Evolutionary conservation across 805 yeast genomes (phyloP), one percentile per base, ranked within the genome.

Genomic region (Candida schatavii): DNA sequence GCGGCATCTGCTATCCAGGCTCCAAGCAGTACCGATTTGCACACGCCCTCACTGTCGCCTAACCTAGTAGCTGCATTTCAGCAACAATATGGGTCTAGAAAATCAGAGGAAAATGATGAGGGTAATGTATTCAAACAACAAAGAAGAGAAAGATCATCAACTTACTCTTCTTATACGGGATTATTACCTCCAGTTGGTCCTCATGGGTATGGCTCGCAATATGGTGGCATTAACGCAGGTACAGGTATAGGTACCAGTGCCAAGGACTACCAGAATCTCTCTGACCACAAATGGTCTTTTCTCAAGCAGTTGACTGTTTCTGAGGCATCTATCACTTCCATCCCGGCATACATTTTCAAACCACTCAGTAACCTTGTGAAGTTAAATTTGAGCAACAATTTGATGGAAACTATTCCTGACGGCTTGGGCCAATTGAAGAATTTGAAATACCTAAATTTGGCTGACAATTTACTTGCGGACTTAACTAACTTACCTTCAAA

Each of bases 341-440:
- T 70, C 19, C 67, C 69, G 4, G 37, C 61, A 14, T 59, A 50
- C 39, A 61, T 63, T 21, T 67, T 70, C 53, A 62, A 63, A 42
- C 74, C 78, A 2, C 53, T 72, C 20, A 26, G 46, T 17, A 68
- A 66, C 41, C 49, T 70, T 26, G 74, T 70, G 18, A 70, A 70
- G 40, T 65, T 81, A 39, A 84, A 82, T 50, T 57, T 81, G 25
- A 80, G 86, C 2, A 67, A 71, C 44, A 81, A 81, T 49, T 56
- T 68, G 30, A 60, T 81, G 23, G 70, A 68, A 19, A 57, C 59
- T 6, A 50, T 81, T 7, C 86, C 87, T 0, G 61, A 62, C n/a
- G 80, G 84, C 3, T 64, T 82, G 33, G 66, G 72, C 13, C 70
- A 71, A 35, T 66, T 81, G 28, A 49, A 58, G 2, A 71, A 69